Percentiles rank a stretch among this genome's conserved stretches.
phyloP scores from a whole-genome alignment of 2,329 filamentous ascomycete species.

The Pseudogymnoascus sp. region DNA sequence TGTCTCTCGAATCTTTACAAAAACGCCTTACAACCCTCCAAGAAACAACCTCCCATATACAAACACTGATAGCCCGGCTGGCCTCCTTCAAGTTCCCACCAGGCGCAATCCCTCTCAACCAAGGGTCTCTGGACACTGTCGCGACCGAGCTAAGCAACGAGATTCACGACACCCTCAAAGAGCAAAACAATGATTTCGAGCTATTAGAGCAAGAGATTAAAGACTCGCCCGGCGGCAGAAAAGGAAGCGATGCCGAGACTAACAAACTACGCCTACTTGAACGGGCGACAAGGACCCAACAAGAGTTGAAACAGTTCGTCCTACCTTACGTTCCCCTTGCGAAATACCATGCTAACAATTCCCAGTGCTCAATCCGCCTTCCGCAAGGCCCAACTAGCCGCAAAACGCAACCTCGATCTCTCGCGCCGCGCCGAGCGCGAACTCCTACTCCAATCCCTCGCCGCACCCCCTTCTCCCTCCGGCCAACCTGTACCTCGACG shows the following conservation, averaged over 20 bases:
- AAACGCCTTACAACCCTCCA: slow-evolving; percentile 51
- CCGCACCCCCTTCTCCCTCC: slow-evolving; percentile 31
- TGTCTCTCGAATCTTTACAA: slow-evolving; percentile 54
- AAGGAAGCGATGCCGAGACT: slow-evolving; percentile 47
- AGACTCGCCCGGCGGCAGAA: slow-evolving; percentile 49
- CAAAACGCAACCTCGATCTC: slow-evolving; percentile 64
- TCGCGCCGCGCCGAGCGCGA: slow-evolving; percentile 72
- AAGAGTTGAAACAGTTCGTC: slow-evolving; percentile 63
- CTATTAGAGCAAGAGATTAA: slow-evolving; percentile 69
- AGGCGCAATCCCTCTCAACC: slow-evolving; percentile 45
- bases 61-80: slow-evolving; percentile 51
- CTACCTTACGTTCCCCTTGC: background rate
- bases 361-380: slow-evolving; percentile 57
- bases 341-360: background rate
- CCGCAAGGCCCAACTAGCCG: slow-evolving; percentile 71
- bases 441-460: slow-evolving; percentile 60
- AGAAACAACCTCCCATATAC: slow-evolving; percentile 51
- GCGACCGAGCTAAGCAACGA: slow-evolving; percentile 65
- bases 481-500: slow-evolving; percentile 27
- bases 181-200: slow-evolving; percentile 77
- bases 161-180: slow-evolving; percentile 69
- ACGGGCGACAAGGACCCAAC: slow-evolving; percentile 55
- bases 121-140: slow-evolving; percentile 15
- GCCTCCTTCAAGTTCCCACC: slow-evolving; percentile 50
- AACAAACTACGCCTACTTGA: slow-evolving; percentile 60